Evolutionary conservation across 1,139 yeast species (phyloP), one percentile per base, ranked within the genome.

Genomic region (Taphrina confusa): DNA sequence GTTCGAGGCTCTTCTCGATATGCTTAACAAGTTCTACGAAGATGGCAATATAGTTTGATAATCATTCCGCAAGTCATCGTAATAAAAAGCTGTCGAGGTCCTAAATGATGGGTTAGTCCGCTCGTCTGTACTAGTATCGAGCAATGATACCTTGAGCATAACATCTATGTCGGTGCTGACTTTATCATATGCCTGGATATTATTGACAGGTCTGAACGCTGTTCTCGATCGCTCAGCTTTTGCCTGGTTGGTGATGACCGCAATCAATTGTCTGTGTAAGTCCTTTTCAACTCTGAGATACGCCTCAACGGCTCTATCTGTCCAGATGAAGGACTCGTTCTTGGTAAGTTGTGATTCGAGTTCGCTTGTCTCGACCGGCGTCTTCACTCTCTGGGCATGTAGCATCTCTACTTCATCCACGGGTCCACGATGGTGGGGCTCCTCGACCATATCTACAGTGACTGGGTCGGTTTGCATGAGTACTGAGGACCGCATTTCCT

Each of bases 331-430:
- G 2, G 50, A 8, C 4, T 45, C 50, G 14, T 27, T 25, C 14
- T 30, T 45, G 14, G 6, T 27, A 8, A 12, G 11, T 12, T 14
- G 37, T 16, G 9, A 9, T 9, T 11, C 47, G 4, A 31, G 14
- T 8, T 27, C 47, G 6, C 31, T 28, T 6, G 6, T 23, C 31
- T 37, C 42, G 42, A 37, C 42, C 25, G 42, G 42, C 6, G 42
- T 37, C 33, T 42, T 42, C 25, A 14, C 20, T 8, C 47, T 30
- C 6, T 27, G 31, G 6, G 47, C 31, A n/a, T 22, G 44, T 9
- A 44, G 45, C 58, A 44, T 42, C 34, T 54, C 58, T 25, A 54
- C 49, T 14, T 54, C 58, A 11, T 54, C 58, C n/a, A 54, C 37
- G 4, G 42, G 25, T 1, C 58, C 58, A 12, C 58, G 42, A 30